Percentiles rank a stretch among this genome's conserved stretches.
Conservation (phyloP, 163 green algal genomes). For the Scenedesmus sp. region DNA sequence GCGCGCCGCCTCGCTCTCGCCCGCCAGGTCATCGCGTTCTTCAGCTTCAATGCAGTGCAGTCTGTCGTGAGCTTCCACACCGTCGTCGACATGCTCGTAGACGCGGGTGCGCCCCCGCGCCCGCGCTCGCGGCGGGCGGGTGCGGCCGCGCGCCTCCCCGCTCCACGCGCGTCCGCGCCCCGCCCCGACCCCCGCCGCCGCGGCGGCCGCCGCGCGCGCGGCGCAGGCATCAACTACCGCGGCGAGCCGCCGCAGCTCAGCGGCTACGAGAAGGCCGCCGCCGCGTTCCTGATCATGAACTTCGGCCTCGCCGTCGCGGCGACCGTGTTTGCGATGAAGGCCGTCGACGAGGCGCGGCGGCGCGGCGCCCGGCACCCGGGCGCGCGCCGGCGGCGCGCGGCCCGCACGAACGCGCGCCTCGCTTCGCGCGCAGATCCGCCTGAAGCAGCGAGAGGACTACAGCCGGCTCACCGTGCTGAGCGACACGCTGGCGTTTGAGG, state of each 20-base stretch:
- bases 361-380: no score
- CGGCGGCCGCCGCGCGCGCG: background rate
- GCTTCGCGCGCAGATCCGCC: no score
- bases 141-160: background rate
- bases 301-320: slow-evolving; percentile 64
- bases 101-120: no score
- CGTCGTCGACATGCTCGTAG: slow-evolving; percentile 39
- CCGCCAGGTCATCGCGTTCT: slow-evolving; percentile 69
- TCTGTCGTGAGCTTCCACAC: slow-evolving; percentile 58
- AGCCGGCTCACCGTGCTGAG: slow-evolving; percentile 56
- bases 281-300: slow-evolving; percentile 71
- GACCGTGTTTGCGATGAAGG: slow-evolving; percentile 59
- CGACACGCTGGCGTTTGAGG: slow-evolving; percentile 63
- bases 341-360: slow-evolving; percentile 60
- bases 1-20: no score
- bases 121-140: no score
- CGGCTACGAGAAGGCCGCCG: slow-evolving; percentile 41
- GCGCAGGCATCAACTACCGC: slow-evolving; percentile 39
- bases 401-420: no score
- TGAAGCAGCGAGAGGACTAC: slow-evolving; percentile 67
- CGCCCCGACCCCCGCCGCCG: background rate
- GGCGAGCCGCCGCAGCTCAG: slow-evolving; percentile 41
- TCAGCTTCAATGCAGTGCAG: slow-evolving; percentile 66
- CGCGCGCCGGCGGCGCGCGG: no score
- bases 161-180: no score